A percentile compares a stretch with the other conserved stretches of the same genome.
These are phyloP conservation scores for Staphylotrichum tortipilum DNA, from an alignment of 495 filamentous ascomycete genomes.

Conservation along the genomic window DNA sequence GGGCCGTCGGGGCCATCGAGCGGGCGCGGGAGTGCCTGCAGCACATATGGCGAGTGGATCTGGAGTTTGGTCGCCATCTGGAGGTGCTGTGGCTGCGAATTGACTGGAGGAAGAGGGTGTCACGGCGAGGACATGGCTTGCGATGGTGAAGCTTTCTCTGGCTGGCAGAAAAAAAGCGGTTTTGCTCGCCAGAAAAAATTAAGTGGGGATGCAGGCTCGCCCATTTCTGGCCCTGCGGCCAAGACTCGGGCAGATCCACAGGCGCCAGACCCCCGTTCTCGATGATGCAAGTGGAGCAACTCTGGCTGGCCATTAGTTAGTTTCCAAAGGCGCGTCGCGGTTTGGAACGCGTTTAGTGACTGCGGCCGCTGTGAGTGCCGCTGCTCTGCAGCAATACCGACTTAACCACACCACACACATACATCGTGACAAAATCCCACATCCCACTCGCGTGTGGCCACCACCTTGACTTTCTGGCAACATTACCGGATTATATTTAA, in stretches of 20 bases:
- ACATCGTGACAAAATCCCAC: too few species aligned
- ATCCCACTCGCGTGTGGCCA: too few species aligned
- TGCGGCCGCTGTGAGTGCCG: too few species aligned
- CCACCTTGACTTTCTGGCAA: too few species aligned
- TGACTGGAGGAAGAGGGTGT: background rate
- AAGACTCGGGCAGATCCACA: too few species aligned
- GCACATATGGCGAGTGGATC: conserved; percentile 49
- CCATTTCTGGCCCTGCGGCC: conserved; percentile 10
- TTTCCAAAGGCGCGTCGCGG: conserved; percentile 3
- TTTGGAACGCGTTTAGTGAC: conserved; percentile 6
- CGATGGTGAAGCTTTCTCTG: conserved; percentile 4
- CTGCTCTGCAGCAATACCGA: too few species aligned
- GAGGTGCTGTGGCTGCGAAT: background rate
- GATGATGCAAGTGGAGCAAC: conserved; percentile 14
- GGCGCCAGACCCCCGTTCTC: too few species aligned
- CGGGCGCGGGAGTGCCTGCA: conserved; percentile 59
- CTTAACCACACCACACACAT: too few species aligned
- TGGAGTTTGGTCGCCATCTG: conserved; percentile 46
- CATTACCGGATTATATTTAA: background rate
- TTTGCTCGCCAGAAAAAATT: too few species aligned
- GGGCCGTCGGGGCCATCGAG: conserved; percentile 44
- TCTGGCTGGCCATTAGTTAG: background rate
- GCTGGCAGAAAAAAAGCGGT: too few species aligned
- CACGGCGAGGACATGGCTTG: conserved; percentile 10
- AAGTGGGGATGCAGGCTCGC: too few species aligned